These are phyloP conservation scores for Euclidium syriacum DNA, from an alignment of 345 rosid genomes.

Conservation along the genomic window DNA sequence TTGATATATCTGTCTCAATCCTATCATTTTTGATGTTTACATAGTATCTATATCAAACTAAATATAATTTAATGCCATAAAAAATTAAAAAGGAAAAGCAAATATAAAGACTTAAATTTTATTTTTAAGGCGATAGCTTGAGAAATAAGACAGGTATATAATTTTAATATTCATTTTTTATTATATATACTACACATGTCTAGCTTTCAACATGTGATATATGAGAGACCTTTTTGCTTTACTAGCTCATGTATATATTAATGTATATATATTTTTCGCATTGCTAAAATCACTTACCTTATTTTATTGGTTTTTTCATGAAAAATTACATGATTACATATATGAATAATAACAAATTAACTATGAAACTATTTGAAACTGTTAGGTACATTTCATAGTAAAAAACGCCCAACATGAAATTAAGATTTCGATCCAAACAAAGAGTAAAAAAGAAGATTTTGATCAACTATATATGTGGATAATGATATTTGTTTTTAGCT, in stretches of 20 bases:
- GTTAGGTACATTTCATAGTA: background rate
- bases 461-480: background rate
- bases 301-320: background rate
- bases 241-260: constrained; percentile 2
- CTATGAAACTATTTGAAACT: background rate
- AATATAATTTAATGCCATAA: too few relatives aligned
- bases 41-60: background rate
- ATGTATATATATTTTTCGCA: background rate
- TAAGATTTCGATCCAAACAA: too few relatives aligned
- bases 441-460: too few relatives aligned
- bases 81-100: background rate
- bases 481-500: background rate
- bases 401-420: background rate
- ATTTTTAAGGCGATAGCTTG: constrained; percentile 24
- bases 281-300: background rate
- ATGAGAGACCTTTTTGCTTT: constrained; percentile 5
- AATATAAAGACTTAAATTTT: background rate
- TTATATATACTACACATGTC: background rate
- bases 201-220: constrained; percentile 20
- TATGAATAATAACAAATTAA: background rate
- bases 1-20: background rate
- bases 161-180: background rate
- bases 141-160: constrained; percentile 26
- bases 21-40: background rate
- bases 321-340: background rate